phyloP scores from a whole-genome alignment of 176 grass and related monocot species.

The Triticum timopheevii region DNA sequence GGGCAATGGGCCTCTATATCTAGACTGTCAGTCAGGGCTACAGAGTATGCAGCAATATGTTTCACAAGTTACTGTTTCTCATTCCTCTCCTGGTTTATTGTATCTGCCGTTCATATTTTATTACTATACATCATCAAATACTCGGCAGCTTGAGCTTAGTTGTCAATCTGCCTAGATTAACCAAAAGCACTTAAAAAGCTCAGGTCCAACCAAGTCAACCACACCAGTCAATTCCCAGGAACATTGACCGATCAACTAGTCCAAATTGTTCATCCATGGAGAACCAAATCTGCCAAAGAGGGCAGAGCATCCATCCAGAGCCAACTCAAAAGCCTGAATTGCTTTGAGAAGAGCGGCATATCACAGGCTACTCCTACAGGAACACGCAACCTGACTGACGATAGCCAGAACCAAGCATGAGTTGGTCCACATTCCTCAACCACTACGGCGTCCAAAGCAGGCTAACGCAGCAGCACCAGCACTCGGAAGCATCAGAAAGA shows the following conservation, averaged over 20 bases:
- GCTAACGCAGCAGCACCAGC: not conserved
- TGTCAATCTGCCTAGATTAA: not conserved
- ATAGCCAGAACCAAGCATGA: not conserved
- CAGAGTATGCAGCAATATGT: not conserved
- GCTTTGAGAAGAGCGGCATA: slow-evolving; percentile 22
- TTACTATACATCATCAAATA: not conserved
- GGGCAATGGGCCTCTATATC: not conserved
- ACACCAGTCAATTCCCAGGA: not conserved
- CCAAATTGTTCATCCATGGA: not conserved
- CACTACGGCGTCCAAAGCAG: not conserved
- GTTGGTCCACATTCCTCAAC: not conserved
- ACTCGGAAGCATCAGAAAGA: slow-evolving; percentile 11
- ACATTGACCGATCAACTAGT: not conserved
- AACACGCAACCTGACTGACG: not conserved
- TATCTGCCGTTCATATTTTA: not conserved
- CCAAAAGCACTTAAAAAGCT: not conserved
- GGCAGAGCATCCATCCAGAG: not conserved
- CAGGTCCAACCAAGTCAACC: slow-evolving; percentile 2
- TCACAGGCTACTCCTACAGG: not conserved
- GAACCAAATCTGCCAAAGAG: not conserved
- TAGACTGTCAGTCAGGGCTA: not conserved
- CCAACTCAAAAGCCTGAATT: not conserved
- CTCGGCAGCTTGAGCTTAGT: not conserved
- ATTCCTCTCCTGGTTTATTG: not conserved
- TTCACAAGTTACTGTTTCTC: not conserved